Evolutionary conservation across 2,329 filamentous ascomycete genomes (phyloP).

Genomic region (Fusarium mundagurra): DNA sequence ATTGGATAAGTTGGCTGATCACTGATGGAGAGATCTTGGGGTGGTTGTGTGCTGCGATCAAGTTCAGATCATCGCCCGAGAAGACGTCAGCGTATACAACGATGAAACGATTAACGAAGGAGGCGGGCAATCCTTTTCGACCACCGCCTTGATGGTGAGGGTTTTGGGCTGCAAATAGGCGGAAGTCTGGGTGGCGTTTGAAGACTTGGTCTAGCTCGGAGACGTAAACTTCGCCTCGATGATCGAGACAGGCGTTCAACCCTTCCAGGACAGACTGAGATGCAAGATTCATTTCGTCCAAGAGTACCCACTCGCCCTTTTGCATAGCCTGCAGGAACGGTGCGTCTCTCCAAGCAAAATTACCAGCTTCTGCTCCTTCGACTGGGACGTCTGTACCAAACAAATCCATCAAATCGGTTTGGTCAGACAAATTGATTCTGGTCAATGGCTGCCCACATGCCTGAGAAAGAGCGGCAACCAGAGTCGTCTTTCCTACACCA

Average conservation of each 20-base stretch:
- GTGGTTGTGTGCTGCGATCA: conserved; percentile 84
- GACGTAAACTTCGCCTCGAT: conserved; percentile 94
- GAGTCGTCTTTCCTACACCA: conserved; percentile 97
- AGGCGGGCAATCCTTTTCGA: conserved; percentile 91
- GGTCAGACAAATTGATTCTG: conserved; percentile 95
- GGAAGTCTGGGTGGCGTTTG: conserved; percentile 86
- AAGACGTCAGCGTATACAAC: conserved; percentile 97
- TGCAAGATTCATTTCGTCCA: conserved; percentile 98
- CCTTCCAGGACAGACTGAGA: conserved; percentile 97
- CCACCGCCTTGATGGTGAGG: conserved; percentile 97
- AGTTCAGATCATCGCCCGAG: conserved; percentile 78
- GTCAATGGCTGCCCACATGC: conserved; percentile 85
- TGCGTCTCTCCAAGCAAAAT: conserved; percentile 95
- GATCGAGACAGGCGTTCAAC: conserved; percentile 94
- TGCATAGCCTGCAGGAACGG: conserved; percentile 98
- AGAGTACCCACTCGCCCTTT: conserved; percentile 91
- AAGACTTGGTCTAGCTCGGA: conserved; percentile 96
- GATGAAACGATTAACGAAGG: conserved; percentile 97
- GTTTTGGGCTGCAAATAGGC: conserved; percentile 97
- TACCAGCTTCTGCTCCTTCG: conserved; percentile 89
- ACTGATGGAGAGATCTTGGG: conserved; percentile 67
- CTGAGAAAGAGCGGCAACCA: conserved; percentile 85
- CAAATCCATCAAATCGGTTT: conserved; percentile 96
- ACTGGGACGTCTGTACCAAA: conserved; percentile 97
- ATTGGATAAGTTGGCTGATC: conserved; percentile 75